Base-by-base conservation (phyloP, 495 filamentous ascomycete species). In the Penicillium atrosanguineum region DNA sequence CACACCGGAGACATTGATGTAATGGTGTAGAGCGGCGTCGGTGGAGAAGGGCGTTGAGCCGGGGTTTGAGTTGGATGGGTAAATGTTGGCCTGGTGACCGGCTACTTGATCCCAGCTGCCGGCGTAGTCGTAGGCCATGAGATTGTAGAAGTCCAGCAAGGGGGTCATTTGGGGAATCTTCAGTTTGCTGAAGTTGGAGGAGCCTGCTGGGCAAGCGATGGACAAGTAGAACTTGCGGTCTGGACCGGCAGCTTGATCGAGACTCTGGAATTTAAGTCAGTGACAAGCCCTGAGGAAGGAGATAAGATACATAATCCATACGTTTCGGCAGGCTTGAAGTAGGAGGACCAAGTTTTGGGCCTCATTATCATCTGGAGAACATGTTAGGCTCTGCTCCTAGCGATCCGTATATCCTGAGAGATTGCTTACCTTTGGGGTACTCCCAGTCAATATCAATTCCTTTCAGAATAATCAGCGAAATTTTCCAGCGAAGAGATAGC, bases 31-130 rank as follows among this genome's bases (percentile, higher is more conserved):
- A 3, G 78, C 78, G 20, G 68, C 61, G 8, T 57, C 53, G 45
- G 75, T 77, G 6, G 71, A 75, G 62, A 77, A 81, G 0, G 78
- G 77, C 3, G 90, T 96, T 51, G 79, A 72, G 19, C 62, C 39
- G 0, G 85, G 80, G 60, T 83, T 83, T 23, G 70, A 46, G 18
- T 52, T 50, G 28, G 79, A 86, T 16, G 70, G 60, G 64, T 76
- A 89, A 39, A 96, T 67, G 62, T 96, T 96, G 18, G 89, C 78
- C 70, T 93, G 88, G 69, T 96, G 87, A 15, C 88, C 90, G n/a
- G 88, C 79, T 1, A 65, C 70, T 9, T 68, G 49, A 61, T 89
- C 88, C 91, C 90, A 97, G 44, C 81, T 80, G 46, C 88, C 87
- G 23, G 87, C 80, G 56, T 87, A 92, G 68, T 92, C 89, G 67